Evolutionary conservation across 2,329 filamentous ascomycete species (phyloP).

Genomic region (Arthrobotrys sinensis): DNA sequence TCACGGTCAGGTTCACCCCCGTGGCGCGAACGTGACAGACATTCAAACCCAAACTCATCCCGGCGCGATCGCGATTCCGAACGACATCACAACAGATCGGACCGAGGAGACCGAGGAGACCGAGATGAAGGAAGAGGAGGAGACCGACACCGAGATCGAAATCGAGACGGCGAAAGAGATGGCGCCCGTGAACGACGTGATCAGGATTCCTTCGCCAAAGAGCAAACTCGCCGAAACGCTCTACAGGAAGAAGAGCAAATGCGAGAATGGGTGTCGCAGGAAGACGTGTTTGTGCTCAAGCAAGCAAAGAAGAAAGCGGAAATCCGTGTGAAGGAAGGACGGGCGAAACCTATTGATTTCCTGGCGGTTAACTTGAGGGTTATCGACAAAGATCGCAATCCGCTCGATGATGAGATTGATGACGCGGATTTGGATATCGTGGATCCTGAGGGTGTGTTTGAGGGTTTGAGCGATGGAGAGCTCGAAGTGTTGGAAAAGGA

Average conservation of each 20-base stretch:
- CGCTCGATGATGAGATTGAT: constrained; percentile 84
- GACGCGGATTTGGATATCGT: constrained; percentile 84
- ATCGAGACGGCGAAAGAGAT: constrained; percentile 27
- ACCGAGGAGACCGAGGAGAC: constrained; percentile 36
- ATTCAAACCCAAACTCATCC: constrained; percentile 2
- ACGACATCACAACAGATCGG: constrained; percentile 32
- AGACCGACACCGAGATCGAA: constrained; percentile 10
- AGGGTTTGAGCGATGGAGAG: constrained; percentile 77
- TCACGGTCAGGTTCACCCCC: constrained; percentile 56
- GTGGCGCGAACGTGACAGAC: constrained; percentile 53
- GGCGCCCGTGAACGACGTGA: constrained; percentile 52
- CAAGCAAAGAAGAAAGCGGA: constrained; percentile 98
- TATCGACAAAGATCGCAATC: constrained; percentile 85
- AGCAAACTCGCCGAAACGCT: constrained; percentile 64
- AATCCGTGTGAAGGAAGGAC: constrained; percentile 90
- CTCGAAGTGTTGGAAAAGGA: constrained; percentile 84
- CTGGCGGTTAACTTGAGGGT: constrained; percentile 91
- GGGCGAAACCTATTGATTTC: constrained; percentile 93
- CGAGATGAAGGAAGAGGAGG: neutral
- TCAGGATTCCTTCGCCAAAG: constrained; percentile 64
- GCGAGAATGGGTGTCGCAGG: constrained; percentile 88
- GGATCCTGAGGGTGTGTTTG: constrained; percentile 84
- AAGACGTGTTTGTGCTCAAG: constrained; percentile 95
- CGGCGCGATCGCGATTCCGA: constrained; percentile 47
- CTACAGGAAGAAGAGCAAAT: constrained; percentile 84